Evolutionary conservation across 192 early-diverging fungal species (phyloP).

Genomic region (Lobosporangium transversale): DNA sequence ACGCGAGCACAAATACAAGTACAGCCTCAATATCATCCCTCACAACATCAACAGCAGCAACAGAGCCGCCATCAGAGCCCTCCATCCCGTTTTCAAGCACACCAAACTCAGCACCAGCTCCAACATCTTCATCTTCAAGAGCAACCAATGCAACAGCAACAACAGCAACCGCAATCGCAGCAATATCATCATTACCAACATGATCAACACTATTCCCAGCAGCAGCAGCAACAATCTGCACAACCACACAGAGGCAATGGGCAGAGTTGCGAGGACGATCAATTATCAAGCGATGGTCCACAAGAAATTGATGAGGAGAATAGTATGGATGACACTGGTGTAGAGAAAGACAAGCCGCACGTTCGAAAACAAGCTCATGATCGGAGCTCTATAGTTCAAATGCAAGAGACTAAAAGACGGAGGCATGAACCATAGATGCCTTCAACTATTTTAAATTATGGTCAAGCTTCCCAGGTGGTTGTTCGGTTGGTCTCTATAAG

Average conservation of each 20-base stretch:
- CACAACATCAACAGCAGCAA: constrained; percentile 3
- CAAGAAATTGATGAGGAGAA: not conserved
- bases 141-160: not conserved
- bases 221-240: not conserved
- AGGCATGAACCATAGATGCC: constrained; percentile 14
- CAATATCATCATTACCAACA: not conserved
- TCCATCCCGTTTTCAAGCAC: not conserved
- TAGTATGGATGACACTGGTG: not conserved
- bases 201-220: not conserved
- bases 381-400: constrained; percentile 4
- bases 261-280: not conserved
- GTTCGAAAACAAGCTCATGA: constrained; percentile 14
- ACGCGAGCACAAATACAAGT: not conserved
- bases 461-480: too few relatives aligned
- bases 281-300: constrained; percentile 5
- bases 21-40: not conserved
- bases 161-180: not conserved
- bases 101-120: constrained; percentile 4
- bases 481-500: too few relatives aligned
- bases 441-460: too few relatives aligned
- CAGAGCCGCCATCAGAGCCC: not conserved
- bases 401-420: constrained; percentile 20
- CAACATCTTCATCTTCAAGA: constrained; percentile 9
- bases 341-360: not conserved
- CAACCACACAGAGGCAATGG: not conserved